These are phyloP conservation scores for Aspergillus glaucus DNA, from an alignment of 2,329 filamentous ascomycete genomes.

Conservation along the genomic window DNA sequence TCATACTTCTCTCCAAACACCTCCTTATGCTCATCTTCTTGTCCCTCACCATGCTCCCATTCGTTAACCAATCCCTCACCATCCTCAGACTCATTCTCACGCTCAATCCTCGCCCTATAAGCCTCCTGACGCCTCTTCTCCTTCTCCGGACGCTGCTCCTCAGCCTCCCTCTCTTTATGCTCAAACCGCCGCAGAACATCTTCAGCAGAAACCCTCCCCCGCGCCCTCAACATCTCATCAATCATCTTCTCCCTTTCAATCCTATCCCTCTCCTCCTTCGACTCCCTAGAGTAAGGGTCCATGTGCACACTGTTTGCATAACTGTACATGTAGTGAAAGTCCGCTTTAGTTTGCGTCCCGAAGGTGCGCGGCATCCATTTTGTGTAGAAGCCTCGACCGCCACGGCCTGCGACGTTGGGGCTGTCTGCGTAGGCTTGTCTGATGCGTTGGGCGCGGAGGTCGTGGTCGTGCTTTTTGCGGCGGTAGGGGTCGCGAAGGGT, in stretches of 20 bases:
- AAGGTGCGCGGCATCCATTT: background rate
- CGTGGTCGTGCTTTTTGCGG: constrained; percentile 17
- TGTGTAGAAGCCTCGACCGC: too few species aligned
- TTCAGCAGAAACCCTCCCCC: background rate
- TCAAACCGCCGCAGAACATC: constrained; percentile 5
- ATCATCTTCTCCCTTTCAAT: constrained; percentile 4
- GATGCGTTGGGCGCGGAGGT: constrained; percentile 5
- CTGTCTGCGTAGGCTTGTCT: background rate
- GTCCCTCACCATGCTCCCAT: background rate
- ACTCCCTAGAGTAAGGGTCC: constrained; percentile 18
- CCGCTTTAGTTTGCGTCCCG: background rate
- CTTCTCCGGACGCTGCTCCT: constrained; percentile 5
- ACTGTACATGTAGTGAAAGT: constrained; percentile 22
- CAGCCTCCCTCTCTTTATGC: constrained; percentile 4
- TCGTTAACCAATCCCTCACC: too few species aligned
- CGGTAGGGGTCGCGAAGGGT: constrained; percentile 24
- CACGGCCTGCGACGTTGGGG: too few species aligned
- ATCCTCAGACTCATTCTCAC: constrained; percentile 7
- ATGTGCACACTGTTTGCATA: constrained; percentile 26
- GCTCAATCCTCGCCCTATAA: constrained; percentile 7
- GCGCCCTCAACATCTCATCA: constrained; percentile 1
- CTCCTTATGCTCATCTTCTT: constrained; percentile 2
- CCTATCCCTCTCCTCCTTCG: constrained; percentile 13
- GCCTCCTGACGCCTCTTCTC: constrained; percentile 5
- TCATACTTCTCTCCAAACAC: constrained; percentile 4